A percentile compares a stretch with the other conserved stretches of the same genome.
phyloP scores from a whole-genome alignment of 352 stramenopile genomes.

The Phytophthora pisi region DNA sequence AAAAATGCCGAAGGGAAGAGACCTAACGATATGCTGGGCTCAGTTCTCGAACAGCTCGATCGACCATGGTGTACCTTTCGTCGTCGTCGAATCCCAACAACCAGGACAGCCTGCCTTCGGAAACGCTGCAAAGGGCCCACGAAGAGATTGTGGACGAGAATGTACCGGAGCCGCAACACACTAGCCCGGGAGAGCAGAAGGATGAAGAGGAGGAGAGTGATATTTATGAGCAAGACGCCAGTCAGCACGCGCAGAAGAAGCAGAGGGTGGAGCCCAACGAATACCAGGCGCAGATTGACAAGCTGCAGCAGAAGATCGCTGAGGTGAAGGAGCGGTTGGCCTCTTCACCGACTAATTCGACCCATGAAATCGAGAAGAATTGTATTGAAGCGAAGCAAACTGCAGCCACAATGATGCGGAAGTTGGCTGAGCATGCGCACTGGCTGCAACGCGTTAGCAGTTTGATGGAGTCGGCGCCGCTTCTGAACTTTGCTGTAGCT shows the following conservation, averaged over 20 bases:
- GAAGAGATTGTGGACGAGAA: conserved; percentile 4
- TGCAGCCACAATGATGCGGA: conserved; percentile 42
- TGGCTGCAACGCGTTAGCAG: conserved; percentile 58
- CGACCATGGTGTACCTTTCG: conserved; percentile 24
- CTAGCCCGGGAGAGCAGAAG: background rate
- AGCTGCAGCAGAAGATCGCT: conserved; percentile 42
- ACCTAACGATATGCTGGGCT: background rate
- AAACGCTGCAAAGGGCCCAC: conserved; percentile 20
- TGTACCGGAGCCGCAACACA: background rate
- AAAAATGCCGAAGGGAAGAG: background rate
- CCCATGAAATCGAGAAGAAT: conserved; percentile 21
- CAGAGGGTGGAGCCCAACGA: conserved; percentile 53
- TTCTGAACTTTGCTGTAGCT: conserved; percentile 42
- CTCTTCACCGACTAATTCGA: background rate
- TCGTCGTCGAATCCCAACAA: conserved; percentile 22
- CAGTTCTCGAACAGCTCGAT: background rate
- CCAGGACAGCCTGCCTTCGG: conserved; percentile 14
- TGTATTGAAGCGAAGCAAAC: conserved; percentile 48
- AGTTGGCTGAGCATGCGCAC: conserved; percentile 52
- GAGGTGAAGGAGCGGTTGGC: conserved; percentile 34
- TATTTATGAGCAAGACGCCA: conserved; percentile 7
- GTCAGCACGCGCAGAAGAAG: conserved; percentile 46
- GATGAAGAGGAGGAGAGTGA: conserved; percentile 20
- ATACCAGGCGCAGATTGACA: conserved; percentile 39
- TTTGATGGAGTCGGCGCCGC: conserved; percentile 55